Evolutionary conservation across 192 early-diverging fungal species (phyloP), one percentile per base, ranked within the genome.

Genomic region (Umbelopsis ramanniana): DNA sequence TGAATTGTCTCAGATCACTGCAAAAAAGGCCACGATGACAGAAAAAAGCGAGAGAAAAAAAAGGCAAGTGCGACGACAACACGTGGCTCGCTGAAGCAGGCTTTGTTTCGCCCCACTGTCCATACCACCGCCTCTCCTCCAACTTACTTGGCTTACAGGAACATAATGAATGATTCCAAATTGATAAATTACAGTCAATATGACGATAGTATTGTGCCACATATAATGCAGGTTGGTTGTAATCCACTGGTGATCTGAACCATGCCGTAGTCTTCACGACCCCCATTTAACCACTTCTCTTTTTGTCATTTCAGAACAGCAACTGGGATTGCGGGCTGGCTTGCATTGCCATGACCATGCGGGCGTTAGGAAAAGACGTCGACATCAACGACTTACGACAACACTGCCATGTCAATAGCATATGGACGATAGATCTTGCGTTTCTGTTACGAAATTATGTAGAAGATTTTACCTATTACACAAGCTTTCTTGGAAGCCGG

Each of bases 281-380:
- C 3, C 33, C 33, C 11, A 15, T 38, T 40, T 46, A 4, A 26
- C 15, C 37, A n/a, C 6, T 35, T 26, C 17, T 71, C 14, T 46
- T 35, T 23, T 45, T 33, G 50, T 52, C 14, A 26, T 67, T 46
- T 22, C 73, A 86, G 75, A 73, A 77, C 24, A 75, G 55, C 66
- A 74, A 75, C n/a, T 96, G 95, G 93, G 96, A 97, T 80, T 95
- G 96, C 74, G 94, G 96, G 2, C 80, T 97, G 26, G 93, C 93
- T 8, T 94, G 93, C 73, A 85, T 94, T 9, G 87, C 87, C 47
- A 96, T 95, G 93, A 77, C 93, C 6, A 81, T 94, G 47, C 76
- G 87, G 19, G 89, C 88, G 22, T 81, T 90, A 46, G 85, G 89
- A 8, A 74, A 85, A 52, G 80, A 85, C 10, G 84, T 82, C 68